Evolutionary conservation across 345 rosid genomes (phyloP).

Genomic region (Euphorbia lathyris): DNA sequence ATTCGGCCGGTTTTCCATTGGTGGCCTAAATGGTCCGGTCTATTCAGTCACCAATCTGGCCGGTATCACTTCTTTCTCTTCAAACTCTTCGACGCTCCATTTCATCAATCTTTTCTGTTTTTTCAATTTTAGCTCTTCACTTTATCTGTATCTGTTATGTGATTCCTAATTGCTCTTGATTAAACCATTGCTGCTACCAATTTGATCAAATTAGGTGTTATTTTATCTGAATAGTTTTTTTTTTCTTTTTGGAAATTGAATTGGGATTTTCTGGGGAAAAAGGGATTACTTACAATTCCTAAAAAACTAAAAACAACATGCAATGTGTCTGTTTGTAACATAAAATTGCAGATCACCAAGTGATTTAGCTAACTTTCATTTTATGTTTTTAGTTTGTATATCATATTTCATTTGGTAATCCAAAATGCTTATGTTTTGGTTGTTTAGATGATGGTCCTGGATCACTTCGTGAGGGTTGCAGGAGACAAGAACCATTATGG

Average conservation of each 20-base stretch:
- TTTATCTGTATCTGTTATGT: not conserved
- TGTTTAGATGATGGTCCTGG: slow-evolving; percentile 83
- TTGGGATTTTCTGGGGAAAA: not conserved
- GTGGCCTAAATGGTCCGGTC: slow-evolving; percentile 71
- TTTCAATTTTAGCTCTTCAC: not conserved
- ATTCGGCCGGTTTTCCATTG: slow-evolving; percentile 73
- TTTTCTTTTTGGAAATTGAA: not conserved
- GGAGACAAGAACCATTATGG: slow-evolving; percentile 76
- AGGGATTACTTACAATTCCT: not conserved
- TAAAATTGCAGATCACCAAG: not conserved
- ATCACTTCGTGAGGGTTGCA: slow-evolving; percentile 76
- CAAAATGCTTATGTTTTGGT: not conserved
- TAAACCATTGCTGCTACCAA: not conserved
- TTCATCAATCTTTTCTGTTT: not conserved
- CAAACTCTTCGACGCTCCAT: not conserved
- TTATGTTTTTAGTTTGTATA: not conserved
- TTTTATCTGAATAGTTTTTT: no score
- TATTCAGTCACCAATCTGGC: slow-evolving; percentile 65
- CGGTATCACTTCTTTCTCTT: slow-evolving; percentile 35
- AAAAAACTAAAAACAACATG: no score
- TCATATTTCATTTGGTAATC: not conserved
- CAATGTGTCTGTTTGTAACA: not conserved
- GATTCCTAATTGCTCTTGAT: not conserved
- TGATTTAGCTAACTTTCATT: not conserved
- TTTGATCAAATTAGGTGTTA: not conserved